These are phyloP conservation scores for Marasmius tenuissimus DNA, from an alignment of 1,284 basidiomycete species.

Conservation along the genomic window DNA sequence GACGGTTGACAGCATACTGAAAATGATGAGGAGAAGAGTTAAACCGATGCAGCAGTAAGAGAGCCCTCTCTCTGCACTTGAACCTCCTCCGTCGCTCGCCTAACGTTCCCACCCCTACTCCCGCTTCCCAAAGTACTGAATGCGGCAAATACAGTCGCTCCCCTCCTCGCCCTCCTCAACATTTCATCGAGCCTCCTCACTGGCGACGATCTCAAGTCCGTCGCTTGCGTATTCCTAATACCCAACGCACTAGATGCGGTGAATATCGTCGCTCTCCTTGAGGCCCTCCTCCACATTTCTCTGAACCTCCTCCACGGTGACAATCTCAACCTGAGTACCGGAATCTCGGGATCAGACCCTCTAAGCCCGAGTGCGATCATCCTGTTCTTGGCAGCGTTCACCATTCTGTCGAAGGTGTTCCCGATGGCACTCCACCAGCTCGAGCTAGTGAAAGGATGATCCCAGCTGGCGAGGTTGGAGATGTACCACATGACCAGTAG, in stretches of 20 bases:
- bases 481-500: conserved; percentile 7
- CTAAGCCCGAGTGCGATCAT: background rate
- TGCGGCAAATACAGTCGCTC: too few relatives aligned
- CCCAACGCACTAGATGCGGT: background rate
- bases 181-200: too few relatives aligned
- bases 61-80: background rate
- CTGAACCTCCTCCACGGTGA: background rate
- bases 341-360: background rate
- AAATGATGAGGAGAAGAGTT: too few relatives aligned
- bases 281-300: background rate
- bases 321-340: background rate
- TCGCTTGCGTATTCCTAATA: too few relatives aligned
- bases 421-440: background rate
- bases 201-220: too few relatives aligned
- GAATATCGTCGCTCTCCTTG: background rate
- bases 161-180: too few relatives aligned
- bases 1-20: too few relatives aligned
- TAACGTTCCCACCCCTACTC: background rate
- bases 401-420: background rate
- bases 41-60: too few relatives aligned
- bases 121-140: too few relatives aligned
- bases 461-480: too few relatives aligned
- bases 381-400: background rate
- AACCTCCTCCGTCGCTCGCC: background rate
- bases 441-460: too few relatives aligned